phyloP scores from a whole-genome alignment of 2,329 filamentous ascomycete species.

The Sporothrix curviconia region DNA sequence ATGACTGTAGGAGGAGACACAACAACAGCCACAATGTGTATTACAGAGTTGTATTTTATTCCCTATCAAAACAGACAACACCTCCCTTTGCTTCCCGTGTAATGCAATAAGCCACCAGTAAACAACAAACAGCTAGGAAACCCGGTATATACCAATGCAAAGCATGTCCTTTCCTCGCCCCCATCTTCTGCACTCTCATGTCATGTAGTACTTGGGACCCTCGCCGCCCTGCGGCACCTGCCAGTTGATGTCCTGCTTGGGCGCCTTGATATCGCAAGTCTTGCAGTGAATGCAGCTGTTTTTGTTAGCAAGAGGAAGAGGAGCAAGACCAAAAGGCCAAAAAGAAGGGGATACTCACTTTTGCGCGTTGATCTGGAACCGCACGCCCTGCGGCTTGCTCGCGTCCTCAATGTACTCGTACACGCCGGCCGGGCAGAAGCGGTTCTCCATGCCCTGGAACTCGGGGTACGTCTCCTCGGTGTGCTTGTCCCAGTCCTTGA shows the following conservation, averaged over 20 bases:
- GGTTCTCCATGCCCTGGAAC: constrained; percentile 89
- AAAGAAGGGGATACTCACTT: too few relatives aligned
- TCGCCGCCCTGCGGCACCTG: constrained; percentile 88
- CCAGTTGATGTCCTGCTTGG: constrained; percentile 96
- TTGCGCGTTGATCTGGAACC: constrained; percentile 96
- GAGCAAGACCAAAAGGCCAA: too few relatives aligned
- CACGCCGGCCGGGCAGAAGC: constrained; percentile 94
- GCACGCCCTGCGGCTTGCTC: constrained; percentile 76
- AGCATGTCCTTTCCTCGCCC: background rate
- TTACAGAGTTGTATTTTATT: too few relatives aligned
- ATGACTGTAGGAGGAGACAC: too few relatives aligned
- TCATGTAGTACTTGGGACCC: constrained; percentile 66
- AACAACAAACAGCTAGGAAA: background rate
- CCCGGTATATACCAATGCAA: background rate
- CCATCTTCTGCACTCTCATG: constrained; percentile 28
- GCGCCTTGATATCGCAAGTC: constrained; percentile 98
- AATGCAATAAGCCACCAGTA: background rate
- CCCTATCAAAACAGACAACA: background rate
- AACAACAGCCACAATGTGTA: too few relatives aligned
- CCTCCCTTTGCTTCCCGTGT: background rate
- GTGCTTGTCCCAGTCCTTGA: constrained; percentile 91
- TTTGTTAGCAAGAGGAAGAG: background rate
- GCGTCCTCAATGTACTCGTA: constrained; percentile 97
- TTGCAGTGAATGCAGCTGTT: constrained; percentile 96
- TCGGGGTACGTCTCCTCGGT: constrained; percentile 73